A percentile compares a stretch with the other conserved stretches of the same genome.
phyloP scores from a whole-genome alignment of 2,329 filamentous ascomycete species.

The Diplodia scrobiculata region DNA sequence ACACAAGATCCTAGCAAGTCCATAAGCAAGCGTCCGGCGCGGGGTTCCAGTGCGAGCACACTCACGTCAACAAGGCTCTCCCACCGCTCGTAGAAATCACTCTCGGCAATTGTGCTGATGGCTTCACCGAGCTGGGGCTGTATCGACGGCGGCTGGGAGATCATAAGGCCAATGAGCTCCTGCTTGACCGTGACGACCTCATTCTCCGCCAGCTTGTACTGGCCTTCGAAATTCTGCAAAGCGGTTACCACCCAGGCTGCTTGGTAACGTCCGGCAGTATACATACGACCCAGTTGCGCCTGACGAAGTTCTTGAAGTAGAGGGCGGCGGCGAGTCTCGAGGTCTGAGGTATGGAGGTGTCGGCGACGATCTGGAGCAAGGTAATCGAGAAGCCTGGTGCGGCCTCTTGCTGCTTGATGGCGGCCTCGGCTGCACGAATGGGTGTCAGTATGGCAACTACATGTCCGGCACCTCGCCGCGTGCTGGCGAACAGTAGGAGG shows the following conservation, averaged over 20 bases:
- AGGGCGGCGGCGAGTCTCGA: constrained; percentile 85
- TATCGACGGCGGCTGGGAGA: constrained; percentile 80
- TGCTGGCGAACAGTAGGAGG: constrained; percentile 9
- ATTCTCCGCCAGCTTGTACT: constrained; percentile 79
- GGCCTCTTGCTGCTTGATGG: constrained; percentile 74
- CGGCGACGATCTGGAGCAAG: constrained; percentile 87
- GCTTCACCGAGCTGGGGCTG: constrained; percentile 95
- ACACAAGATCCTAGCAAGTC: constrained; percentile 73
- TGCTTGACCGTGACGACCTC: constrained; percentile 91
- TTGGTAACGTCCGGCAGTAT: constrained; percentile 1
- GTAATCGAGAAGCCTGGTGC: constrained; percentile 83
- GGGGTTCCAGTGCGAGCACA: constrained; percentile 22
- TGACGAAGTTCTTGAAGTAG: constrained; percentile 98
- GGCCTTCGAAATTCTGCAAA: constrained; percentile 79
- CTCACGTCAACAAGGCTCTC: constrained; percentile 85
- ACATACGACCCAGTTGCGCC: constrained; percentile 82
- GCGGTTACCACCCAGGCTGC: constrained; percentile 29
- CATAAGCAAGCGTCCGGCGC: constrained; percentile 14
- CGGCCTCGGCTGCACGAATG: constrained; percentile 70
- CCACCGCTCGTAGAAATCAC: constrained; percentile 95
- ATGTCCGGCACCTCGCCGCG: neutral
- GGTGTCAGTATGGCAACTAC: constrained; percentile 33
- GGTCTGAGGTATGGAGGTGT: constrained; percentile 69
- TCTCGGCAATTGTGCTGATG: constrained; percentile 95
- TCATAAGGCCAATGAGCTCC: constrained; percentile 96